A percentile compares a stretch with the other conserved stretches of the same genome.
phyloP scores from a whole-genome alignment of 2,329 filamentous ascomycete genomes.

The Fusarium pseudocircinatum region DNA sequence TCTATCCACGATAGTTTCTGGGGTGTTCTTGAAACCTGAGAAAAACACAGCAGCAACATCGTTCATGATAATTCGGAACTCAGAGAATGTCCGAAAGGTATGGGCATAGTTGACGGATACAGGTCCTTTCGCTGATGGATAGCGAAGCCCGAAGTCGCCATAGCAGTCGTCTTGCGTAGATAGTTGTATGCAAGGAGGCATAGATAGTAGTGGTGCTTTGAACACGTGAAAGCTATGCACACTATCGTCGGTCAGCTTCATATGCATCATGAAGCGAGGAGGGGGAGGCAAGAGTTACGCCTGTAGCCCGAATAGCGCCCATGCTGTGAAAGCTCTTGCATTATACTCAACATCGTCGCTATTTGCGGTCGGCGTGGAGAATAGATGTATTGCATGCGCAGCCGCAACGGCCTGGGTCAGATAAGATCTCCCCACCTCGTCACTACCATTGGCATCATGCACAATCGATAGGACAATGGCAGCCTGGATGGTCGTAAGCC shows the following conservation, averaged over 20 bases:
- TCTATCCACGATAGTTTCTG: accelerated
- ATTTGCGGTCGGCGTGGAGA: neutral
- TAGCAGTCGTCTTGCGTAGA: neutral
- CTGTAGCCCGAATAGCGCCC: neutral
- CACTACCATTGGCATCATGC: neutral
- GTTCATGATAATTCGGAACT: neutral
- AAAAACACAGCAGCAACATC: neutral
- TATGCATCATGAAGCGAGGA: accelerated
- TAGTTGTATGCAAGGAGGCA: neutral
- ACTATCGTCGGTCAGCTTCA: neutral
- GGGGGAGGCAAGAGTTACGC: accelerated
- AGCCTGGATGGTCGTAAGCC: neutral
- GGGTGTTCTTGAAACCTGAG: accelerated
- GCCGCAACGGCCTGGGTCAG: neutral
- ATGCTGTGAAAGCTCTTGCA: neutral
- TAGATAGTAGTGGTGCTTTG: neutral
- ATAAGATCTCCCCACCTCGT: neutral
- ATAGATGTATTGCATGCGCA: neutral
- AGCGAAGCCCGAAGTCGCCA: neutral
- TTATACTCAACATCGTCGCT: neutral
- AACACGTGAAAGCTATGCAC: neutral
- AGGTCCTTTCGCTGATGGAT: neutral
- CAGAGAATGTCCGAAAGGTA: neutral
- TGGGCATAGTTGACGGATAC: neutral
- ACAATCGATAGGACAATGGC: neutral